Percentiles rank a stretch among this genome's conserved stretches.
phyloP scores from a whole-genome alignment of 371 early-diverging fungal species.

The Umbelopsis sp. region DNA sequence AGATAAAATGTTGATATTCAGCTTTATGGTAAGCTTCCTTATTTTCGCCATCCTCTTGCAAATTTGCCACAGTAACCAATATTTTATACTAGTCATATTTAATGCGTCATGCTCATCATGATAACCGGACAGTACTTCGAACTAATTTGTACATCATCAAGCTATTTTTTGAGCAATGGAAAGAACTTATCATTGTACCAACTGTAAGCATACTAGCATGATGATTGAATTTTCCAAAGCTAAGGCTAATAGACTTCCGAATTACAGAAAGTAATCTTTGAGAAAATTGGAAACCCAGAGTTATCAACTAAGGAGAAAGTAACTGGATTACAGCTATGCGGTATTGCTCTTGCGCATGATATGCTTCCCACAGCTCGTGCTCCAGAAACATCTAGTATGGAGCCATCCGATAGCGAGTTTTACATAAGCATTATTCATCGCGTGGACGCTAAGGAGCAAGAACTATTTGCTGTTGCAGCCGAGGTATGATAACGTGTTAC shows the following conservation, averaged over 20 bases:
- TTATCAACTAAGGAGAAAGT: slow-evolving; percentile 35
- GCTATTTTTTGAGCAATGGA: slow-evolving; percentile 65
- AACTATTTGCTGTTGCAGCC: slow-evolving; percentile 52
- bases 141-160: slow-evolving; percentile 62
- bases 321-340: slow-evolving; percentile 57
- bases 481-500: slow-evolving; percentile 42
- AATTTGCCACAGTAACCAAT: slow-evolving; percentile 3
- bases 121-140: slow-evolving; percentile 40
- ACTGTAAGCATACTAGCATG: slow-evolving; percentile 48
- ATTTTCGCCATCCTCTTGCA: background rate
- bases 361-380: slow-evolving; percentile 49
- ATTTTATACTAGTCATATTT: slow-evolving; percentile 36
- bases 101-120: slow-evolving; percentile 52
- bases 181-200: slow-evolving; percentile 54
- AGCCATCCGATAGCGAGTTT: slow-evolving; percentile 46
- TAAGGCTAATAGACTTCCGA: background rate
- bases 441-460: slow-evolving; percentile 37
- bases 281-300: slow-evolving; percentile 38
- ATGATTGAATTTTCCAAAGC: background rate
- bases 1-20: slow-evolving; percentile 28
- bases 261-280: slow-evolving; percentile 46
- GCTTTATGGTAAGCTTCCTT: slow-evolving; percentile 40
- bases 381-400: slow-evolving; percentile 42
- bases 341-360: slow-evolving; percentile 54
- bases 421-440: slow-evolving; percentile 44